phyloP scores from a whole-genome alignment of 257 asterid genomes.

The Rauvolfia tetraphylla region DNA sequence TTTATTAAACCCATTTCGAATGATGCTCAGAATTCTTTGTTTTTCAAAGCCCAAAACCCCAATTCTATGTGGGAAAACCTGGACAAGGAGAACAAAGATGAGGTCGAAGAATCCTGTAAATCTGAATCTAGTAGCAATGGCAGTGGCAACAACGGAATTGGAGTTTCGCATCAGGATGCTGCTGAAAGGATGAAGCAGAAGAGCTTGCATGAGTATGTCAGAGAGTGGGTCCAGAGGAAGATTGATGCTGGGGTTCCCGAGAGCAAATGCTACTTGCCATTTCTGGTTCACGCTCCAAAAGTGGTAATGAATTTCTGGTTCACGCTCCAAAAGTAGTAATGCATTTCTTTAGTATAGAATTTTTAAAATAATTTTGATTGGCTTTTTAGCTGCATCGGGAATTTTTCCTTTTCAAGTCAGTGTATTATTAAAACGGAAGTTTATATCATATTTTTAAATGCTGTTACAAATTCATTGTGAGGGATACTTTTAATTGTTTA shows the following conservation, averaged over 20 bases:
- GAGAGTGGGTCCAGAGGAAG: conserved; percentile 44
- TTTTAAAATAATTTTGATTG: neutral
- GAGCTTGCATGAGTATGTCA: conserved; percentile 34
- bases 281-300: conserved; percentile 56
- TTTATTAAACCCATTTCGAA: conserved; percentile 12
- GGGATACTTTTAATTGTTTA: neutral
- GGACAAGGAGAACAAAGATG: conserved; percentile 8
- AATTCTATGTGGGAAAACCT: neutral
- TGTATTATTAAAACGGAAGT: neutral
- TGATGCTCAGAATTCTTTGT: neutral
- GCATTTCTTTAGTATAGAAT: too few species aligned
- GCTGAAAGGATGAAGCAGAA: conserved; percentile 9
- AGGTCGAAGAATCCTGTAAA: neutral
- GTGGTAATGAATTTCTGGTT: conserved; percentile 39
- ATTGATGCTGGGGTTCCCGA: conserved; percentile 46
- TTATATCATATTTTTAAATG: neutral
- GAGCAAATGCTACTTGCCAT: conserved; percentile 44
- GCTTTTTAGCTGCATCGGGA: neutral
- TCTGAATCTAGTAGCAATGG: neutral
- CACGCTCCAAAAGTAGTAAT: too few species aligned
- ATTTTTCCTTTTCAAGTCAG: neutral
- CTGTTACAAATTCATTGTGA: neutral
- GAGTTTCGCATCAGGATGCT: conserved; percentile 2
- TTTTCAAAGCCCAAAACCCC: neutral
- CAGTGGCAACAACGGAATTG: neutral